phyloP scores from a whole-genome alignment of 140 eudicot species.

The Ambrosia hybrid region DNA sequence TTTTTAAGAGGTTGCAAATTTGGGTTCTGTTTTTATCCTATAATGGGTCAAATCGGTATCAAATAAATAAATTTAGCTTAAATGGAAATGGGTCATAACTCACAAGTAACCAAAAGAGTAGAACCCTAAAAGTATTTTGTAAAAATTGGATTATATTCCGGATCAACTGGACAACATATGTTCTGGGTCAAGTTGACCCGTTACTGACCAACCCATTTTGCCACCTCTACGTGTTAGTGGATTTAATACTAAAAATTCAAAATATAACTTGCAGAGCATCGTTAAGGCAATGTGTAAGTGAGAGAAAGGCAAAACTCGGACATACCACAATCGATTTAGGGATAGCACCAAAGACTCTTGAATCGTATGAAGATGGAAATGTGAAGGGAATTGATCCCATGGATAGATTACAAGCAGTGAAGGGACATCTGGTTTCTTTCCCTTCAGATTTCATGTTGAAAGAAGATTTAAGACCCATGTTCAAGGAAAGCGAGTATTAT shows the following conservation, averaged over 20 bases:
- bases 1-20: background rate
- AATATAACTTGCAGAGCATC: conserved; percentile 53
- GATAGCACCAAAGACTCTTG: conserved; percentile 75
- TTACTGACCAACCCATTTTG: no score
- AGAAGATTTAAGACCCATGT: conserved; percentile 94
- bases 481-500: conserved; percentile 94
- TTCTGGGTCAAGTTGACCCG: no score
- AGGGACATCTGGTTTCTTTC: conserved; percentile 93
- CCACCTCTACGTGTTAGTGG: background rate
- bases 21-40: background rate
- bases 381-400: conserved; percentile 68
- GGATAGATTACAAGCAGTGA: conserved; percentile 75
- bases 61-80: no score
- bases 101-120: no score
- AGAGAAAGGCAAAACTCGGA: conserved; percentile 76
- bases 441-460: conserved; percentile 88
- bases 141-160: no score
- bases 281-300: conserved; percentile 78
- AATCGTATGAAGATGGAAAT: conserved; percentile 72
- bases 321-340: conserved; percentile 91
- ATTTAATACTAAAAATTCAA: background rate
- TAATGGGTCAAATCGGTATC: no score
- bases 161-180: no score
- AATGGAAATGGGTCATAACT: no score
- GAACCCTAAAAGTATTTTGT: no score